These are phyloP conservation scores for Phytophthora aleatoria DNA, from an alignment of 352 stramenopile genomes.

Conservation along the genomic window DNA sequence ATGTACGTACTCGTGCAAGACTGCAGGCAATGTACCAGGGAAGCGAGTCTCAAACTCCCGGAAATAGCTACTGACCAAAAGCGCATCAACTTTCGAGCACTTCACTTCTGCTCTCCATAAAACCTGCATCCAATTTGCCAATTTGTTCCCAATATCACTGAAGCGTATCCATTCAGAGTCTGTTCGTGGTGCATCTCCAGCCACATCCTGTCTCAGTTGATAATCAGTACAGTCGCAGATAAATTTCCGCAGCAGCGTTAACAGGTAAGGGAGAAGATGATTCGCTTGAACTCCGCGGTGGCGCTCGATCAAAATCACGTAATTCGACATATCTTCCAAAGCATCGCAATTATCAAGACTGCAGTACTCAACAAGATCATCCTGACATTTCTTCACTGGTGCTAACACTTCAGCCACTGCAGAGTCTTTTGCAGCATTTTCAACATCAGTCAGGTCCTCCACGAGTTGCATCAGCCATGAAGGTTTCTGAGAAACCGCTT, in stretches of 20 bases:
- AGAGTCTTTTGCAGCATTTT: slow-evolving; percentile 5
- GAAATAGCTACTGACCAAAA: slow-evolving; percentile 5
- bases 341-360: slow-evolving; percentile 1
- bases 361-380: slow-evolving; percentile 3
- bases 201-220: neutral
- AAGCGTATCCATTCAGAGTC: neutral
- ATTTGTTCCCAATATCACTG: neutral
- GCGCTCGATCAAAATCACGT: slow-evolving; percentile 12
- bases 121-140: slow-evolving; percentile 9
- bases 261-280: slow-evolving; percentile 5
- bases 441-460: slow-evolving; percentile 12
- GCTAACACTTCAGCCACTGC: neutral
- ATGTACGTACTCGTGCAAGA: neutral
- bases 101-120: neutral
- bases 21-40: neutral
- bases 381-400: neutral
- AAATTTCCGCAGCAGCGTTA: slow-evolving; percentile 13
- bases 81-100: slow-evolving; percentile 8
- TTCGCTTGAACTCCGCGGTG: slow-evolving; percentile 7
- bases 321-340: slow-evolving; percentile 13
- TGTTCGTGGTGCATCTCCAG: neutral
- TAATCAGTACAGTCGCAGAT: neutral
- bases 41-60: slow-evolving; percentile 11
- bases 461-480: slow-evolving; percentile 20
- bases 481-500: slow-evolving; percentile 9